Conservation (phyloP, 148 eudicot genomes). For the Amaranthus palmeri region DNA sequence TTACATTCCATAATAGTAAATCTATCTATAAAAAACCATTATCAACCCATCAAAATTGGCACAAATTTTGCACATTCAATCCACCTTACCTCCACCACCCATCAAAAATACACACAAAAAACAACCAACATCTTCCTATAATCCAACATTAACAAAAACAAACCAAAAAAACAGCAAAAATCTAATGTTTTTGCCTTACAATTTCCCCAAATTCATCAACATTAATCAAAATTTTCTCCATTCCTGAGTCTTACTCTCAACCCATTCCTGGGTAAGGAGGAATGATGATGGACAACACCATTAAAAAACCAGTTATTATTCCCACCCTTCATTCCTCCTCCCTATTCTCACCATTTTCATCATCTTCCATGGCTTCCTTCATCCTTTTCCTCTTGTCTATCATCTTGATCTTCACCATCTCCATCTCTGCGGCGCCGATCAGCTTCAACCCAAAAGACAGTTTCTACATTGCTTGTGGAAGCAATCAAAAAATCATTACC, state of each 20-base stretch:
- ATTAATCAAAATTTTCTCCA: not conserved
- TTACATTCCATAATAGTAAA: not conserved
- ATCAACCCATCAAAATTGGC: constrained; percentile 27
- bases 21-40: constrained; percentile 19
- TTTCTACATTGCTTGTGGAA: constrained; percentile 61
- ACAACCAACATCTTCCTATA: constrained; percentile 12
- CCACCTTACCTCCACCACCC: constrained; percentile 21
- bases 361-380: not conserved
- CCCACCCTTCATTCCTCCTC: constrained; percentile 29
- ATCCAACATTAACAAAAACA: constrained; percentile 13
- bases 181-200: not conserved
- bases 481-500: constrained; percentile 36
- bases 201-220: not conserved
- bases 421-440: constrained; percentile 5
- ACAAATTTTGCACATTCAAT: constrained; percentile 19
- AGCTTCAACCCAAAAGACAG: constrained; percentile 62
- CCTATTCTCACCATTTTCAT: not conserved
- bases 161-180: constrained; percentile 4
- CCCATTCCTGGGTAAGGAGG: constrained; percentile 31
- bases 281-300: constrained; percentile 26
- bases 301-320: not conserved
- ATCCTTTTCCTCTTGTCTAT: not conserved
- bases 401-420: constrained; percentile 9
- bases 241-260: constrained; percentile 1
- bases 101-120: constrained; percentile 15